Conservation (phyloP, 2,329 filamentous ascomycete species). For the Verticillium albo-atrum region DNA sequence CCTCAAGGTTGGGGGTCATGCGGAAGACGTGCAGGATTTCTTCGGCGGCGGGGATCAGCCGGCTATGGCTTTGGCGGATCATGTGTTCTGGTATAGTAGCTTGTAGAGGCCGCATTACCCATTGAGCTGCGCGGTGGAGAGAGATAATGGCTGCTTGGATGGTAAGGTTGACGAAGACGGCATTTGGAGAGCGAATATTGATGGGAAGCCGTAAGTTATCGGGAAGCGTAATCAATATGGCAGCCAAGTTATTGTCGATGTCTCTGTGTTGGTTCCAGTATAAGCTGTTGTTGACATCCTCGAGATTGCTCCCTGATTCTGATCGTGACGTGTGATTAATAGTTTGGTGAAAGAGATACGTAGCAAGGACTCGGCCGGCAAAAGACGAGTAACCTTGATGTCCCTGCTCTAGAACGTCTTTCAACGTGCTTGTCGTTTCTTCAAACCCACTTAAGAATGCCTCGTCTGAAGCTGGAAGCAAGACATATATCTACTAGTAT, state of each 20-base stretch:
- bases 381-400: constrained; percentile 47
- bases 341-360: constrained; percentile 59
- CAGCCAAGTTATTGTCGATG: constrained; percentile 58
- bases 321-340: constrained; percentile 26
- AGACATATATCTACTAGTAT: constrained; percentile 43
- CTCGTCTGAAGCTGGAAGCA: constrained; percentile 58
- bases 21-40: constrained; percentile 66
- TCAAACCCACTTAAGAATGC: constrained; percentile 53
- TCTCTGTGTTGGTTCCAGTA: constrained; percentile 33
- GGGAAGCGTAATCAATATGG: constrained; percentile 55
- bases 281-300: background rate
- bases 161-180: constrained; percentile 64
- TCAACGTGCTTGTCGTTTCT: constrained; percentile 45
- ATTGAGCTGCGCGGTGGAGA: constrained; percentile 46
- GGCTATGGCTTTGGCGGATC: constrained; percentile 58
- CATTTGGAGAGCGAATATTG: constrained; percentile 54
- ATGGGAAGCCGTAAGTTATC: constrained; percentile 53
- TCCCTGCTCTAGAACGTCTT: constrained; percentile 39
- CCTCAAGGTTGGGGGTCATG: constrained; percentile 38
- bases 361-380: constrained; percentile 51
- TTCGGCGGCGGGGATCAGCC: constrained; percentile 62
- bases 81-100: constrained; percentile 51
- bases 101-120: background rate
- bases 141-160: constrained; percentile 66
- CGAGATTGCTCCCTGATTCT: background rate